Base-by-base conservation (phyloP, 305 asterid species). In the Nicotiana rustica region DNA sequence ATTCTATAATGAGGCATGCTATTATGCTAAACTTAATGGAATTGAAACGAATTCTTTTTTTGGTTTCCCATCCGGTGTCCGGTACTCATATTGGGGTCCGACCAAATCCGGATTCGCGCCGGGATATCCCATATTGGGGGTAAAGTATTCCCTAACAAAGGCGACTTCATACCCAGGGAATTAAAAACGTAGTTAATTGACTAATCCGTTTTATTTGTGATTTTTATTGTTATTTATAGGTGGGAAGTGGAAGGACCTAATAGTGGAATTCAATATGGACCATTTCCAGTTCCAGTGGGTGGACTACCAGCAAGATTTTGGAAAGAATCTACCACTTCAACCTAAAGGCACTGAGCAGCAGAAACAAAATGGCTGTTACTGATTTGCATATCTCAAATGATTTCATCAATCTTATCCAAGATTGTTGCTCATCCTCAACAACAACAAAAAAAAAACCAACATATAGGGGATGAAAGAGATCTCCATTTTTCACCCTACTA, bases 291-390 rank as follows among this genome's bases (percentile, higher is more conserved):
- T 19, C 85, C 85, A 18, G 21, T 82, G 59, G 64, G 79, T 62
- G 85, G 85, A 65, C 81, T 82, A 17, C 77, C 85, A 21, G 64
- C 85, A 33, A 75, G 52, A 62, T 82, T 82, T 82, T 82, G 85
- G 85, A 75, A 52, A 33, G 62, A 47, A 73, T 82, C 67, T 25
- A 56, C 60, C 7, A 62, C 64, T 6, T 60, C 61, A 66, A 80
- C 25, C 25, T 73, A 52, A 52, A 52, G n/a, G 59, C 59, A 52
- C 59, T 52, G n/a, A 52, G 59, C 59, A 52, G 59, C 59, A 52
- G 17, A 52, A 13, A 52, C 17, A 41, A 41, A 71, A 49, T 49
- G 44, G 64, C 64, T 49, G 8, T 49, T 14, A 3, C 44, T 73
- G 79, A 73, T 73, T 49, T 73, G 44, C 62, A 25, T 49, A 25